Evolutionary conservation across 495 filamentous ascomycete genomes (phyloP), one percentile per base, ranked within the genome.

Genomic region (Penicillium longicatenatum): DNA sequence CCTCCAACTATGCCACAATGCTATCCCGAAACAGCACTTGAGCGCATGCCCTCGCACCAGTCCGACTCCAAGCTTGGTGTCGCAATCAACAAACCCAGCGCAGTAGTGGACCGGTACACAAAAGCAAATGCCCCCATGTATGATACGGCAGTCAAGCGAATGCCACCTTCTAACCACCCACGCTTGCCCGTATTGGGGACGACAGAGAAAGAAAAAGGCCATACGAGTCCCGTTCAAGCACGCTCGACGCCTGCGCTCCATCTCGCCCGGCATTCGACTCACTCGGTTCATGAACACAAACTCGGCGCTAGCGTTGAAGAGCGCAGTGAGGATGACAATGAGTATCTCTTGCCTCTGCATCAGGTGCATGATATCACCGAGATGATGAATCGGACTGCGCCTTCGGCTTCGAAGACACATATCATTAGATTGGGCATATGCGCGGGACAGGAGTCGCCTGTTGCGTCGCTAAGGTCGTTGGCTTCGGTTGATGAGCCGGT

Each of bases 91-190:
- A 37, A 42, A 11, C 39, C 26, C 24, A 41, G 11, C 26, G n/a
- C 45, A 6, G 35, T 37, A 6, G 31, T 43, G n/a, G 39, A 52
- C 3, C 48, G 48, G 2, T 58, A 37, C n/a, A 17, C 8, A 1
- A 58, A 53, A 16, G 49, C 43, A 6, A 41, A 31, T 29, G 53
- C 45, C 29, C 19, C 50, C 1, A 22, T 58, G 46, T 55, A 64
- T n/a, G 58, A 64, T 3, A 56, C 50, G 2, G 31, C 57, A 2
- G 39, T 22, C 31, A 50, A 31, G 20, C 17, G 22, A 22, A 17
- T 35, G 31, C 14, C 42, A 47, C 12, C 45, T 29, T 4, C 41
- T 21, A 35, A 56, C 37, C 50, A 47, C 3, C 22, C 20, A 11
- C 49, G 26, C 2, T 49, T 57, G 30, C 50, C 54, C 12, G 50